phyloP scores from a whole-genome alignment of 129 eudicot species.

The Artemisia annua region DNA sequence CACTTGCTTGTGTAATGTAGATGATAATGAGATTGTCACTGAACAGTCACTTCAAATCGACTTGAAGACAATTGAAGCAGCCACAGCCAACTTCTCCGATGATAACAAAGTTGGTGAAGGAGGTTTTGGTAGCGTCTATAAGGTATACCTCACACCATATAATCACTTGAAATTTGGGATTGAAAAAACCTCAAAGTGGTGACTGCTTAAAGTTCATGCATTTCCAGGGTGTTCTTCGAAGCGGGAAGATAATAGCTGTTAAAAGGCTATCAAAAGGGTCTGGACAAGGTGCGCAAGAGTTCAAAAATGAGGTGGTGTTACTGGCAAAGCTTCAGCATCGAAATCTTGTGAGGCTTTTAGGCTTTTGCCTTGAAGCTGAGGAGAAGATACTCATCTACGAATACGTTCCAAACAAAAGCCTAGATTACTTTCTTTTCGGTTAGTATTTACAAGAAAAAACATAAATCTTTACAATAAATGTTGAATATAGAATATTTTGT shows the following conservation, averaged over 20 bases:
- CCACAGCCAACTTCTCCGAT: conserved; percentile 31
- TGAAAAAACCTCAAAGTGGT: too few relatives aligned
- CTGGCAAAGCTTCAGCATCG: conserved; percentile 40
- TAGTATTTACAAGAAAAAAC: background rate
- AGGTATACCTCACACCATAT: conserved; percentile 8
- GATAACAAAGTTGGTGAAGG: conserved; percentile 41
- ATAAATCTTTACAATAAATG: too few relatives aligned
- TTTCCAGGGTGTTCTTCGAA: conserved; percentile 29
- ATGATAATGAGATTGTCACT: conserved; percentile 14
- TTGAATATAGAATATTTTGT: too few relatives aligned
- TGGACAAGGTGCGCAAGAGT: conserved; percentile 37
- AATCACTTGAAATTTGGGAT: too few relatives aligned
- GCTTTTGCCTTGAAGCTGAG: conserved; percentile 34
- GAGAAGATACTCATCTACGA: conserved; percentile 40
- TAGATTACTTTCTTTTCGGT: conserved; percentile 35
- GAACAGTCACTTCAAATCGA: conserved; percentile 21
- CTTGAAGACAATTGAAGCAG: conserved; percentile 21
- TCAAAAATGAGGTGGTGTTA: conserved; percentile 33
- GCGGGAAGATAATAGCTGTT: conserved; percentile 33
- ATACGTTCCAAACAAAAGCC: conserved; percentile 37
- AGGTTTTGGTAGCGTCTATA: conserved; percentile 34
- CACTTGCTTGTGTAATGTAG: conserved; percentile 6
- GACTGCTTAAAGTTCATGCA: too few relatives aligned
- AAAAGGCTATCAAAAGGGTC: conserved; percentile 38
- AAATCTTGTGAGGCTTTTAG: conserved; percentile 39